Percentiles rank a stretch among this genome's conserved stretches.
Evolutionary conservation across 352 stramenopile genomes (phyloP).

Genomic region (Pythium sukuiense): DNA sequence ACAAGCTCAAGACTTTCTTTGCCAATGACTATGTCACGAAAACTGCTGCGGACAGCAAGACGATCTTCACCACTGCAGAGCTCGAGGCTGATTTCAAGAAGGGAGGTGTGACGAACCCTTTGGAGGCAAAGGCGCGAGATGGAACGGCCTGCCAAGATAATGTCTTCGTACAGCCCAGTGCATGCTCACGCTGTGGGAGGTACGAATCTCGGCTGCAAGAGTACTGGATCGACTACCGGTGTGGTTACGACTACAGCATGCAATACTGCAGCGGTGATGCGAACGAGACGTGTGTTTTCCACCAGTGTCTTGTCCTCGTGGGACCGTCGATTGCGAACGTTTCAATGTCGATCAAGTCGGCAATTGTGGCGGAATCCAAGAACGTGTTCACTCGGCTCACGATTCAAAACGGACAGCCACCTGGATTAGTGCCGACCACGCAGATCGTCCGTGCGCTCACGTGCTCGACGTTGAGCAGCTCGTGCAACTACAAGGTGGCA

Average conservation of each 20-base stretch:
- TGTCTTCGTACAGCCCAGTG: neutral
- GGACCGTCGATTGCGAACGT: conserved; percentile 12
- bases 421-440: neutral
- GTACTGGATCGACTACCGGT: conserved; percentile 24
- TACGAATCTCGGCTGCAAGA: conserved; percentile 20
- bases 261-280: conserved; percentile 1
- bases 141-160: neutral
- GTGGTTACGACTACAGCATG: neutral
- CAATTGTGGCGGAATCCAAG: conserved; percentile 1
- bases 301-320: conserved; percentile 21
- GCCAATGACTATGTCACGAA: neutral
- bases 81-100: neutral
- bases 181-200: conserved; percentile 16
- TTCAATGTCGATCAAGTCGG: neutral
- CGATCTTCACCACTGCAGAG: neutral
- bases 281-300: conserved; percentile 10
- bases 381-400: neutral
- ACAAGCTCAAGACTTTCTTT: neutral
- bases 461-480: conserved; percentile 4
- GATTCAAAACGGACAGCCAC: neutral
- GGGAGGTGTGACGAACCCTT: neutral
- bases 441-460: conserved; percentile 7
- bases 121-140: neutral
- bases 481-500: conserved; percentile 15
- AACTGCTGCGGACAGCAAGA: neutral